Percentiles rank a stretch among this genome's conserved stretches.
phyloP scores from a whole-genome alignment of 768 basidiomycete species.

The Austroboletus eburneus region DNA sequence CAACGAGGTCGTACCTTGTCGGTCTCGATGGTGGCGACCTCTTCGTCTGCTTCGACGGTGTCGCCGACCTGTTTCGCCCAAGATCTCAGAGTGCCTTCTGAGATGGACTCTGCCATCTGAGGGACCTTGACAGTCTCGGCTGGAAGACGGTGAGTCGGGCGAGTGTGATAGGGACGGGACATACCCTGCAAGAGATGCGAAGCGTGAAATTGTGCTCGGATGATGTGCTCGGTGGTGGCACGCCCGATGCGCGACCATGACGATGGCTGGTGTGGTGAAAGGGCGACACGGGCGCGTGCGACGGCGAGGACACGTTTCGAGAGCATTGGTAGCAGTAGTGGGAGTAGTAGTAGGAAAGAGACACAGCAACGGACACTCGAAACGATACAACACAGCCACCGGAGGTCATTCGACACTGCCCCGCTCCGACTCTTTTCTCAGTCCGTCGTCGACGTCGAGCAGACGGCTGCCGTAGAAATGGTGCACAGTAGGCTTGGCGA shows the following conservation, averaged over 20 bases:
- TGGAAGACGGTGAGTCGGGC: constrained; percentile 24
- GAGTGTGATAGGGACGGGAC: constrained; percentile 22
- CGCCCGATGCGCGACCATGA: constrained; percentile 43
- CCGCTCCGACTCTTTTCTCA: constrained; percentile 68
- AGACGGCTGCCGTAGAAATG: constrained; percentile 64
- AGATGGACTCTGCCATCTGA: constrained; percentile 98
- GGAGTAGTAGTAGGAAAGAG: no score
- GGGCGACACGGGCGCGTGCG: constrained; percentile 55
- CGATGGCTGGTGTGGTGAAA: constrained; percentile 36
- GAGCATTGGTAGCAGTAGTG: constrained; percentile 42
- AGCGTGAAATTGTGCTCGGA: constrained; percentile 63
- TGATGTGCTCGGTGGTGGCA: constrained; percentile 41
- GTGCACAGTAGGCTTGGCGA: constrained; percentile 54
- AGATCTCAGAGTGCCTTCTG: constrained; percentile 92
- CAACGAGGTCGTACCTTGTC: constrained; percentile 68
- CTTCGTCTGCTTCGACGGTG: constrained; percentile 86
- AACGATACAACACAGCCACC: no score
- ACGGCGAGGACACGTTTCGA: constrained; percentile 65
- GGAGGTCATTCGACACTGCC: no score
- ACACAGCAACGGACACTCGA: not conserved
- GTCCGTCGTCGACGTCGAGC: constrained; percentile 49
- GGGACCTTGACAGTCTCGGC: constrained; percentile 92
- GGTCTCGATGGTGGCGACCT: constrained; percentile 96
- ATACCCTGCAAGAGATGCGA: constrained; percentile 66
- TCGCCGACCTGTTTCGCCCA: constrained; percentile 96